Percentiles rank a stretch among this genome's conserved stretches.
phyloP scores from a whole-genome alignment of 345 rosid genomes.

The Citrus australasica region DNA sequence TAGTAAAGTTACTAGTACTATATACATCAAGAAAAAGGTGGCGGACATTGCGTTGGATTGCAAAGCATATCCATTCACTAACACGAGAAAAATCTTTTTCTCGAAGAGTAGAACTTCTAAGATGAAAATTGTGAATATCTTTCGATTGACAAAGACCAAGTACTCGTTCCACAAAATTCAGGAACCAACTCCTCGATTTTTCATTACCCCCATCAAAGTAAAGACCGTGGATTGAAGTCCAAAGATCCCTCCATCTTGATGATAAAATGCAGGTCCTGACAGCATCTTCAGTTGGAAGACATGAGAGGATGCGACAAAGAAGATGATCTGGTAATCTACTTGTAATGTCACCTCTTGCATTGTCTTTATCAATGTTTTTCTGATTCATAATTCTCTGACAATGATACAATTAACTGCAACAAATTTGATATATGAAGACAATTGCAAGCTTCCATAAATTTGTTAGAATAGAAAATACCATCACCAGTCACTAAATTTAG shows the following conservation, averaged over 20 bases:
- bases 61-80: background rate
- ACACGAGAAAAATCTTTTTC: background rate
- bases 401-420: background rate
- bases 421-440: background rate
- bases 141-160: background rate
- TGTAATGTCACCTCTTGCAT: background rate
- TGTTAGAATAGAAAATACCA: background rate
- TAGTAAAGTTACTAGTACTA: background rate
- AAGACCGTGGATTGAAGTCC: background rate
- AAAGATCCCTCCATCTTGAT: background rate
- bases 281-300: background rate
- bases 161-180: background rate
- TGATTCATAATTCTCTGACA: background rate
- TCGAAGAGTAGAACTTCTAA: background rate
- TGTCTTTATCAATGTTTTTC: background rate
- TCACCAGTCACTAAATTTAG: background rate
- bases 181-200: no score
- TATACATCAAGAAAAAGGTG: background rate
- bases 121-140: background rate
- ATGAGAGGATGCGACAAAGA: background rate
- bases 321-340: background rate
- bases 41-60: background rate
- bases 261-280: background rate
- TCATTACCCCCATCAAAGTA: background rate
- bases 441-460: background rate